phyloP scores from a whole-genome alignment of 129 eudicot species.

The Logfia minima region DNA sequence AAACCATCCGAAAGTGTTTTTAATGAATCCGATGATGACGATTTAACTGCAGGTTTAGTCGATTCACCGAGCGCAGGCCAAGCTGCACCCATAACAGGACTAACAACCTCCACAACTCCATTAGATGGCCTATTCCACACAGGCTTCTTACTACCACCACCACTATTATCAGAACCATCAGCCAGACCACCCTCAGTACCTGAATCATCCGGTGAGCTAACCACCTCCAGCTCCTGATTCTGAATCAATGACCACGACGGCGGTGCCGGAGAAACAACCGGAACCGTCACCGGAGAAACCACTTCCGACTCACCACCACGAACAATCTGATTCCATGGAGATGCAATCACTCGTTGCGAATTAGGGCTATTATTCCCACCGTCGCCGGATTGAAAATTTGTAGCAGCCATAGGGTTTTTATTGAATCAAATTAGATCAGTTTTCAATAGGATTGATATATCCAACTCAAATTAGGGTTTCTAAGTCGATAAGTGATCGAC shows the following conservation, averaged over 20 bases:
- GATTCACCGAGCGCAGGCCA: slow-evolving; percentile 92
- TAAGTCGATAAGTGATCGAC: slow-evolving; percentile 30
- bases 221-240: slow-evolving; percentile 25
- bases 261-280: slow-evolving; percentile 35
- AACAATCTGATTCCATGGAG: slow-evolving; percentile 57
- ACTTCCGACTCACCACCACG: slow-evolving; percentile 38
- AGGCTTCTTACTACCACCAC: slow-evolving; percentile 48
- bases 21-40: slow-evolving; percentile 54
- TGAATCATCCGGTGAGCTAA: slow-evolving; percentile 30
- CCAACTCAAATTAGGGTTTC: slow-evolving; percentile 35
- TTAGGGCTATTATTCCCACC: slow-evolving; percentile 29
- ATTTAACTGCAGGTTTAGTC: slow-evolving; percentile 59
- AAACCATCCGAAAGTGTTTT: slow-evolving; percentile 52
- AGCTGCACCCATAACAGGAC: slow-evolving; percentile 63
- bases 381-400: slow-evolving; percentile 36
- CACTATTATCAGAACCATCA: slow-evolving; percentile 32
- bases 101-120: slow-evolving; percentile 45
- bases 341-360: slow-evolving; percentile 30
- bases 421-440: slow-evolving; percentile 16
- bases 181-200: slow-evolving; percentile 21
- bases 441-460: neutral
- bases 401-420: slow-evolving; percentile 43
- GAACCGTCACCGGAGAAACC: slow-evolving; percentile 25
- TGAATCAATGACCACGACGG: slow-evolving; percentile 19
- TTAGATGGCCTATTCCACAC: slow-evolving; percentile 72